Base-by-base conservation (phyloP, 495 filamentous ascomycete genomes). In the Hypoxylon crocopeplum region DNA sequence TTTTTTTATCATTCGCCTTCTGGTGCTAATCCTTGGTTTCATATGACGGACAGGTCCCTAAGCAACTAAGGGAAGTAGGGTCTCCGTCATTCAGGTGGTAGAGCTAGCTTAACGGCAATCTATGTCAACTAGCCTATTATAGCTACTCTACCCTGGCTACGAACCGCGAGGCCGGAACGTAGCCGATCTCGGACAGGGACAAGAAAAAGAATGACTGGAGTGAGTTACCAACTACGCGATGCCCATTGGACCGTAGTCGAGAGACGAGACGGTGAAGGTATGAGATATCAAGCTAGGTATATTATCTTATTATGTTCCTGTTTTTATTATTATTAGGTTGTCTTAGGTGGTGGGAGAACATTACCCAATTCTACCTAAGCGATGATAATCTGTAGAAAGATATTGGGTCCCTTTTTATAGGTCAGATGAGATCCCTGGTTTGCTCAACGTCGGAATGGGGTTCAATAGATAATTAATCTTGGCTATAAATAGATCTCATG, bases 171-270 rank as follows among this genome's bases (percentile, higher is more conserved):
- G 21, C 33, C 27, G 40, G 60, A 38, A 48, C 13, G 48, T 33
- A 55, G 60, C 60, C 60, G 60, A 64, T 59, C 30, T 64, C 60
- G 60, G 60, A 58, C 53, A 46, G 38, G 38, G n/a, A n/a, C n/a
- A n/a, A n/a, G 47, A 39, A 40, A 33, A 40, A 10, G 19, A 45
- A 36, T 39, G 36, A 29, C n/a, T 29, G 34, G 3, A 42, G 24
- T 36, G n/a, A 59, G 16, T 58, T 27, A 49, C 53, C 36, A 63
- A 63, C 36, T 47, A n/a, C 42, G 25, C 10, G 7, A 2, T 32
- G n/a, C 16, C 30, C 36, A 63, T 63, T 58, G 53, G 42, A 38
- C 8, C 56, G 30, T 45, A n/a, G 16, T 30, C 49, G 30, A n/a
- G 22, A 32, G n/a, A 61, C 22, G 7, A 45, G 30, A 56, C 50